A percentile compares a stretch with the other conserved stretches of the same genome.
Conservation (phyloP, 139 green algal species). For the Chlorella ohadii region DNA sequence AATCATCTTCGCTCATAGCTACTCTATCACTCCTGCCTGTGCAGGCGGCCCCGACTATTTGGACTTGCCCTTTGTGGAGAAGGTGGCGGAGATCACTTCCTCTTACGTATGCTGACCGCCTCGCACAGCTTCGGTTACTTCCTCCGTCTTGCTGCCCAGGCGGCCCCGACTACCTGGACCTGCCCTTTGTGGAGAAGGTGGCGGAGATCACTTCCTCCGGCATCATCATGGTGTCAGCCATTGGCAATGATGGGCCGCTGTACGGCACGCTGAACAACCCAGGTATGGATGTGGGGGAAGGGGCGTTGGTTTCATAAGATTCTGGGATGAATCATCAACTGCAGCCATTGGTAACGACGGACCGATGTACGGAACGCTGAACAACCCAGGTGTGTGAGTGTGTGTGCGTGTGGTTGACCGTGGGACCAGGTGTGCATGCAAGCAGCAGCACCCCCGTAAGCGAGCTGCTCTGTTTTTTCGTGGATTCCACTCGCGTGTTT, state of each 20-base stretch:
- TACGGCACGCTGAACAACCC: constrained; percentile 99
- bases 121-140: too few species aligned
- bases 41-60: constrained; percentile 95
- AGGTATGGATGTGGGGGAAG: too few species aligned
- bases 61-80: constrained; percentile 99
- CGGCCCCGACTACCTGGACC: constrained; percentile 96
- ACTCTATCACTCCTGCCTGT: too few species aligned
- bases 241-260: constrained; percentile 97
- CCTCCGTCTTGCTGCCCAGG: constrained; percentile 30
- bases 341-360: constrained; percentile 97
- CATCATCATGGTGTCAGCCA: constrained; percentile 95
- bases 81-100: constrained; percentile 94
- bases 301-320: too few species aligned
- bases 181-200: constrained; percentile 99
- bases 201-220: constrained; percentile 91
- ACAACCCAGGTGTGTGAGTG: constrained; percentile 85
- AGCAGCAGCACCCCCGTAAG: too few species aligned
- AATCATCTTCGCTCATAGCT: too few species aligned
- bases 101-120: too few species aligned
- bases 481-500: too few species aligned
- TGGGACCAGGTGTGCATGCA: too few species aligned
- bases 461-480: too few species aligned
- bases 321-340: too few species aligned
- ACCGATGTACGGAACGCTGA: constrained; percentile 96
- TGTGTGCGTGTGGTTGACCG: neutral